Percentiles rank a stretch among this genome's conserved stretches.
These are phyloP conservation scores for Colletotrichum karsti DNA, from an alignment of 2,329 filamentous ascomycete species.

Conservation along the genomic window DNA sequence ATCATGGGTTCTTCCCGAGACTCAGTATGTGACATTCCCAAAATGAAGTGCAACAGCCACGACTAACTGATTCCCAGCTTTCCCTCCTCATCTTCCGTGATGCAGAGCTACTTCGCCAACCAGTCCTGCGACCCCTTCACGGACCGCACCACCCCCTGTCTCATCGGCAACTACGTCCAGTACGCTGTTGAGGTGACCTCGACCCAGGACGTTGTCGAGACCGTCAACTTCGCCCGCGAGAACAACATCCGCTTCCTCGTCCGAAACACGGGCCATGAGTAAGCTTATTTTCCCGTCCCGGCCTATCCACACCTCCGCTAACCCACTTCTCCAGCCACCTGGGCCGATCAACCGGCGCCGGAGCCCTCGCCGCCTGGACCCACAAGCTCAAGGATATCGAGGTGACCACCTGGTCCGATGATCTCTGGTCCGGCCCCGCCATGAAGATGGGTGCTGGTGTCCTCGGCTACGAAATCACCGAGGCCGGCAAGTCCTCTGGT, in stretches of 20 bases:
- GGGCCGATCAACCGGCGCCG: slow-evolving; percentile 47
- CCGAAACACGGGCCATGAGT: slow-evolving; percentile 43
- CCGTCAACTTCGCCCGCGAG: slow-evolving; percentile 46
- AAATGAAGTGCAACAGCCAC: background rate
- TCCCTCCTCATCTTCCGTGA: slow-evolving; percentile 48
- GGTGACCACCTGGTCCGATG: slow-evolving; percentile 47
- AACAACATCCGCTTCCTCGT: slow-evolving; percentile 46
- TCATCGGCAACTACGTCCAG: slow-evolving; percentile 50
- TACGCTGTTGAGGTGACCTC: slow-evolving; percentile 46
- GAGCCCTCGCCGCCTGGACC: slow-evolving; percentile 48
- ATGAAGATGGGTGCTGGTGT: slow-evolving; percentile 63
- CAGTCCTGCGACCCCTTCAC: slow-evolving; percentile 47
- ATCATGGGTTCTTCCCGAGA: slow-evolving; percentile 42
- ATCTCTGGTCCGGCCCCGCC: slow-evolving; percentile 57
- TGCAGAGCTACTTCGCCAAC: slow-evolving; percentile 48
- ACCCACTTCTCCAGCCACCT: slow-evolving; percentile 40
- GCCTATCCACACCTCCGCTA: slow-evolving; percentile 21
- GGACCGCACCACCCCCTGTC: slow-evolving; percentile 46
- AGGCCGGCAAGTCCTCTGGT: slow-evolving; percentile 14
- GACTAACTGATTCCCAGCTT: slow-evolving; percentile 34
- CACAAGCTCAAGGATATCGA: slow-evolving; percentile 50
- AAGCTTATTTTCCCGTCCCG: slow-evolving; percentile 29
- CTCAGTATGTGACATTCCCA: slow-evolving; percentile 40
- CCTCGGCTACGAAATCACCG: slow-evolving; percentile 51
- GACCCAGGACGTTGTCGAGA: slow-evolving; percentile 39